Evolutionary conservation across 2,329 filamentous ascomycete genomes (phyloP), one percentile per base, ranked within the genome.

Genomic region (Fonsecaea monophora): DNA sequence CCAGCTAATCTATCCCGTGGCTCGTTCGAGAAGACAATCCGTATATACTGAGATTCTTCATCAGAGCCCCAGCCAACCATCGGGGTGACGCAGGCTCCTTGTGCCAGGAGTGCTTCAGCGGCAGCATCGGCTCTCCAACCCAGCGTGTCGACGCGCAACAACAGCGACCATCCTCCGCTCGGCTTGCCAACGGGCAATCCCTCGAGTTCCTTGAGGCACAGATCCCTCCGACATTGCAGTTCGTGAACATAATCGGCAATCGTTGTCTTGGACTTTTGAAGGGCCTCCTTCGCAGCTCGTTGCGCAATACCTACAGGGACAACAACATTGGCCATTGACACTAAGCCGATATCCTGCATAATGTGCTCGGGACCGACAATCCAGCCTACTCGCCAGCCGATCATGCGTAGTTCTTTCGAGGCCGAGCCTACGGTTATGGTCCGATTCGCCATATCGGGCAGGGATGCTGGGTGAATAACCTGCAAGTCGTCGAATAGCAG

Each of bases 371-470:
- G 65, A 15, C 61, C 65, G n/a, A 67, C 61, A 40, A 67, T 64
- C 65, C 65, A 67, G 30, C 65, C 65, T 15, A 67, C 65, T 3
- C 65, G 65, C 65, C 65, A 67, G 12, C 65, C 65, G 35, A 67
- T 64, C 65, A 67, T 64, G 37, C 65, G 57, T 61, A 67, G 35
- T 40, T 67, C 65, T 37, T 67, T 67, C n/a, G 65, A 54, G 6
- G 65, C 50, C 30, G 65, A 67, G 6, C 65, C 65, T 18, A 67
- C 40, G 1, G 54, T 64, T 30, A 67, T 53, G 15, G 65, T 67
- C 2, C 65, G 56, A 42, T 62, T 53, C 32, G 65, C 60, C 65
- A 67, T 64, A 21, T 61, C 65, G 3, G 65, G 65, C 12, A 67
- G 45, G 15, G 40, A 38, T 18, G 61, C 65, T 10, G 65, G 65